phyloP scores from a whole-genome alignment of 352 stramenopile species.

The Phytopythium ostracodes region DNA sequence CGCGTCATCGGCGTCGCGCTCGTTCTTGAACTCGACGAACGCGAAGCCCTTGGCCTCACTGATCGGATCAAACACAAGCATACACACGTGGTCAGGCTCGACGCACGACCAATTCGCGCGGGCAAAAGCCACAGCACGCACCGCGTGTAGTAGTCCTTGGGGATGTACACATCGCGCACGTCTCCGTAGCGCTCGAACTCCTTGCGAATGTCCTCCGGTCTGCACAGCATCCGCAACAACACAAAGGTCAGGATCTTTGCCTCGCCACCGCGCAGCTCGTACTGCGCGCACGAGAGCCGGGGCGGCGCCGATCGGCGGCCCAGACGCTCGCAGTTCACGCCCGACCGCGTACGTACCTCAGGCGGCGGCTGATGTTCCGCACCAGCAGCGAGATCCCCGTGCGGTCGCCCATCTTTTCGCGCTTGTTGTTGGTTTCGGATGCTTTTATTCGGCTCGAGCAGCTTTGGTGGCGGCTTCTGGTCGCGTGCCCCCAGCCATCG shows the following conservation, averaged over 20 bases:
- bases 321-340: neutral
- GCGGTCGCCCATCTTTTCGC: slow-evolving; percentile 10
- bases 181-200: slow-evolving; percentile 93
- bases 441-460: slow-evolving; percentile 10
- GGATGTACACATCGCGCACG: slow-evolving; percentile 95
- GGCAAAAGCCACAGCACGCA: neutral
- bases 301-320: neutral
- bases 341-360: slow-evolving; percentile 42
- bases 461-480: slow-evolving; percentile 6
- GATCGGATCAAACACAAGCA: neutral
- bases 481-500: neutral
- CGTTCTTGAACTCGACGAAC: slow-evolving; percentile 94
- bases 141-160: slow-evolving; percentile 89
- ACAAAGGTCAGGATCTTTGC: slow-evolving; percentile 10
- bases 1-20: slow-evolving; percentile 89
- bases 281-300: neutral
- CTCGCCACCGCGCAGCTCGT: neutral
- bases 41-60: slow-evolving; percentile 94
- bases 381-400: slow-evolving; percentile 91
- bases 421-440: slow-evolving; percentile 16
- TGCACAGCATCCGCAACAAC: slow-evolving; percentile 16
- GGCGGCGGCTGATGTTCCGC: slow-evolving; percentile 90
- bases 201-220: slow-evolving; percentile 87
- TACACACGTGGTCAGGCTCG: neutral
- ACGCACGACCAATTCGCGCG: too few relatives aligned